phyloP scores from a whole-genome alignment of 176 grass and related monocot species.

The Zoysia japonica region DNA sequence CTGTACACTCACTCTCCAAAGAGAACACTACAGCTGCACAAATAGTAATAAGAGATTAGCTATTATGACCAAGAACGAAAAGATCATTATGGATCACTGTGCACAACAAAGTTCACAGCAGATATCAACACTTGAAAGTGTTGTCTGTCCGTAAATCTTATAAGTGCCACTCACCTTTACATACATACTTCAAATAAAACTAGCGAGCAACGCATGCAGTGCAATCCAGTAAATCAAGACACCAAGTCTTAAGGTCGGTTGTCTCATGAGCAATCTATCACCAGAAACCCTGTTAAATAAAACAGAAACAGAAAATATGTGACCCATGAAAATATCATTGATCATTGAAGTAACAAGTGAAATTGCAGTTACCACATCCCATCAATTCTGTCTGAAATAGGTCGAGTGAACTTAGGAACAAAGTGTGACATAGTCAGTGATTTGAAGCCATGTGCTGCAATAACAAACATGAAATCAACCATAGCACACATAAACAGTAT shows the following conservation, averaged over 20 bases:
- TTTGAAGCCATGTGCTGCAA: slow-evolving; percentile 98
- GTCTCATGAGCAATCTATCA: slow-evolving; percentile 95
- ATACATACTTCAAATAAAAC: slow-evolving; percentile 76
- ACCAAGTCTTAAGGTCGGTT: slow-evolving; percentile 76
- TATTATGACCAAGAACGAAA: background rate
- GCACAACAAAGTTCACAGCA: slow-evolving; percentile 18
- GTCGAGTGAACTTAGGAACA: slow-evolving; percentile 88
- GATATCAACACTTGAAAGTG: background rate
- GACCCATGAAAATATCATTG: slow-evolving; percentile 9
- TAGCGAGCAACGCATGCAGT: slow-evolving; percentile 81
- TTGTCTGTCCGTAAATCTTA: background rate
- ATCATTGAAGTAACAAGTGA: slow-evolving; percentile 35
- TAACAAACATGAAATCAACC: slow-evolving; percentile 40
- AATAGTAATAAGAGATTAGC: slow-evolving; percentile 8
- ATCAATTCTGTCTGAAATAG: slow-evolving; percentile 84
- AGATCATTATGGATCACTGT: no score
- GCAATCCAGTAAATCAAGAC: slow-evolving; percentile 83
- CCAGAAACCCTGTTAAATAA: slow-evolving; percentile 83
- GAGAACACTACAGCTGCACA: slow-evolving; percentile 48
- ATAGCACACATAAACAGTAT: slow-evolving; percentile 23
- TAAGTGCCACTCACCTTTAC: slow-evolving; percentile 32
- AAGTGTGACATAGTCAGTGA: slow-evolving; percentile 82
- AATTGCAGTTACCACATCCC: slow-evolving; percentile 77
- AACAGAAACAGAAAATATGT: slow-evolving; percentile 30
- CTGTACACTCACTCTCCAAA: slow-evolving; percentile 42